Evolutionary conservation across 2,329 filamentous ascomycete species (phyloP), one percentile per base, ranked within the genome.

Genomic region (Exutisphaerella laricina): DNA sequence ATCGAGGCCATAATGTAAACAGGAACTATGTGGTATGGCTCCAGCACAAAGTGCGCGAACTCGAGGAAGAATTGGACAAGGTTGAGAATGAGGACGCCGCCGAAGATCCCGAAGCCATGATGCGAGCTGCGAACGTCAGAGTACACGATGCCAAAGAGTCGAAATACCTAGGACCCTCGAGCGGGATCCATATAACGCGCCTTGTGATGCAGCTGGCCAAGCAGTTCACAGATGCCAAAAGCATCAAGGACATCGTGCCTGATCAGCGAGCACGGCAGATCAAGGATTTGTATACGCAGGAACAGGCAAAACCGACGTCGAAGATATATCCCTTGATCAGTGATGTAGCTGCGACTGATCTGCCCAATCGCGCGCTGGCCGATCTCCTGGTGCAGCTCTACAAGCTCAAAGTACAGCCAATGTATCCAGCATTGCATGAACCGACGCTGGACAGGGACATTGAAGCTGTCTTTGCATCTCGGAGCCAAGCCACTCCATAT

Each of bases 151-250:
- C 82, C 43, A 88, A 94, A 62, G 90, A 96, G 66, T 82, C 86
- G 12, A 85, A 90, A 50, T 97, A 92, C 62, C 72, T 98, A 2
- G 92, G 92, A 0, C 86, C 92, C 2, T 95, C 89, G 36, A 97
- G 90, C 63, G 92, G 90, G 46, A 95, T 96, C 58, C 87, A 88
- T 60, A 94, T 97, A 71, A 94, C 89, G 9, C 81, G 90, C 21
- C 75, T 97, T 54, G 82, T 98, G 8, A 96, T 98, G 85, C 89
- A 96, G 63, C 81, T 95, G 66, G 90, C 90, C 40, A 97, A 95
- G 68, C 84, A 88, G 50, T 94, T 90, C 59, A 94, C 88, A 18
- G 85, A 92, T 58, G 84, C 88, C 4, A 86, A 88, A 64, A 88
- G 84, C 53, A 96, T 97, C 62, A 88, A 88, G 45, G 88, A 96